phyloP scores from a whole-genome alignment of 306 rosid genomes.

The Prunus armeniaca region DNA sequence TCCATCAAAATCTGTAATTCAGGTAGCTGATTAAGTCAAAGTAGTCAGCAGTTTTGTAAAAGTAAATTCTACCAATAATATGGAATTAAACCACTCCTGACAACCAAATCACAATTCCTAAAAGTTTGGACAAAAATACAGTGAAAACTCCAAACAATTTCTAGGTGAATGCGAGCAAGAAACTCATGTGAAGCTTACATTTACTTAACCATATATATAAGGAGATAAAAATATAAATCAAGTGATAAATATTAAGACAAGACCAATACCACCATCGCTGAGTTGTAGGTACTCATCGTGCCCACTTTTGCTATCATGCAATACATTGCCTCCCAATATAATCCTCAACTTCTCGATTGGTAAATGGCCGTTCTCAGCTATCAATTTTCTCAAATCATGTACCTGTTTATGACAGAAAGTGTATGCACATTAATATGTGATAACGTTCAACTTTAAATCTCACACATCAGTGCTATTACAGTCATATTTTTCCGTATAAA shows the following conservation, averaged over 20 bases:
- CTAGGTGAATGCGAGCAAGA: background rate
- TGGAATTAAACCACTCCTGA: background rate
- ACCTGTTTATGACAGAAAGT: slow-evolving; percentile 48
- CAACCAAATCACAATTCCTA: background rate
- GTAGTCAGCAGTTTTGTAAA: background rate
- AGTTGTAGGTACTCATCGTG: slow-evolving; percentile 52
- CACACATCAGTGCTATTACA: background rate
- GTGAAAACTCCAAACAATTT: background rate
- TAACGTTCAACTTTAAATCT: background rate
- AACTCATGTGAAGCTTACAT: background rate
- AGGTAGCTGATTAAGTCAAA: background rate
- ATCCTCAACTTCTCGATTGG: slow-evolving; percentile 69
- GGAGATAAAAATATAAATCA: background rate
- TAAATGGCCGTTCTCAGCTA: slow-evolving; percentile 50
- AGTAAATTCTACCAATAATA: background rate
- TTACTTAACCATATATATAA: too few species aligned
- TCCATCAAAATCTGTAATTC: background rate
- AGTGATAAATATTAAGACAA: background rate
- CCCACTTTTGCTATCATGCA: slow-evolving; percentile 60
- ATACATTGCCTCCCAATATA: slow-evolving; percentile 68
- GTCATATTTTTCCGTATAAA: background rate
- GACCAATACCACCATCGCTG: slow-evolving; percentile 61
- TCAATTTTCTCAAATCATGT: slow-evolving; percentile 62
- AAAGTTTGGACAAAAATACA: background rate
- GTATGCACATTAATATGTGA: slow-evolving; percentile 12